Percentiles rank a stretch among this genome's conserved stretches.
Evolutionary conservation across 1,284 basidiomycete genomes (phyloP).

Genomic region (Irpex sp.): DNA sequence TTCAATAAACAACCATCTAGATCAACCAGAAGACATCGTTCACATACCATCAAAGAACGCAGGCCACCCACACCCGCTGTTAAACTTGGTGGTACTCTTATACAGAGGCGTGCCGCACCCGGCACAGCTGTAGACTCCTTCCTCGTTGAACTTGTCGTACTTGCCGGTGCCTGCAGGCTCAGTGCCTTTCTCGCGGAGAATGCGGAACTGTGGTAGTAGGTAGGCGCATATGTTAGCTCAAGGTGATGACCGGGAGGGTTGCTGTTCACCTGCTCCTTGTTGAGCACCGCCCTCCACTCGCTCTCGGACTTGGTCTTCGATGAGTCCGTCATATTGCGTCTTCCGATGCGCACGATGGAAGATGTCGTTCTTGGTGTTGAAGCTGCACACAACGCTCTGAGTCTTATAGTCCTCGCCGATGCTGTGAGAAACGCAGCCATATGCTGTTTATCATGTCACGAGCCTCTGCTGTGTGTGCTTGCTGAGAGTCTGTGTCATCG

Average conservation of each 20-base stretch:
- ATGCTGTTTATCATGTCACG: not conserved
- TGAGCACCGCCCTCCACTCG: constrained; percentile 87
- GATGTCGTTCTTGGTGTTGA: not conserved
- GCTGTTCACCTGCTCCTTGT: constrained; percentile 70
- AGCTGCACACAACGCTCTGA: not conserved
- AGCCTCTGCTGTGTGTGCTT: not conserved
- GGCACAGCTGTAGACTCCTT: constrained; percentile 73
- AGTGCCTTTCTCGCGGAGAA: constrained; percentile 86
- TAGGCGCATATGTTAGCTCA: not conserved
- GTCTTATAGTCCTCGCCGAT: constrained; percentile 5
- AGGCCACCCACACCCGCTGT: constrained; percentile 96
- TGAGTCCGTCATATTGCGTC: constrained; percentile 8
- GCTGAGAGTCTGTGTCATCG: not conserved
- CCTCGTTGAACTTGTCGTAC: constrained; percentile 67
- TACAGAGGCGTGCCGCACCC: constrained; percentile 75
- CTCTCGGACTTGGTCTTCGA: constrained; percentile 56
- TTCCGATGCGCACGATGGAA: not conserved
- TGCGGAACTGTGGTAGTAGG: constrained; percentile 67
- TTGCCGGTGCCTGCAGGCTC: constrained; percentile 76
- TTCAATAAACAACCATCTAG: not conserved
- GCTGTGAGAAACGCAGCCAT: constrained; percentile 3
- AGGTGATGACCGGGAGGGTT: not conserved
- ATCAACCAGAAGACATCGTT: not conserved
- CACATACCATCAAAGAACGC: constrained; percentile 87
- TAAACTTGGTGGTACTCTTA: constrained; percentile 88